Evolutionary conservation across 164 flowering plant genomes (phyloP), one percentile per base, ranked within the genome.

Genomic region (Aristolochia contorta): DNA sequence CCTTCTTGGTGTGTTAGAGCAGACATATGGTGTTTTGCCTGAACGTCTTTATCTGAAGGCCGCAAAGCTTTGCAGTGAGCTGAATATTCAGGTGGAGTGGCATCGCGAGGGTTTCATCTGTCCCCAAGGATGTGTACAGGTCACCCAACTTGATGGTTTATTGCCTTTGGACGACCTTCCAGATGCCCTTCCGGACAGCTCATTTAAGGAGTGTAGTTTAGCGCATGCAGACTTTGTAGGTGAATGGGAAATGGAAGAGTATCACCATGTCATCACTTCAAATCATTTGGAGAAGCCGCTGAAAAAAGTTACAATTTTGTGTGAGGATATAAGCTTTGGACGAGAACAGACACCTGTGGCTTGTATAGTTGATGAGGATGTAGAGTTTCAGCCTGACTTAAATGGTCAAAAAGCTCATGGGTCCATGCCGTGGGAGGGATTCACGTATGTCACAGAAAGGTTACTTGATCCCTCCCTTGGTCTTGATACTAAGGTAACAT

Each of bases 31-130:
- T 37, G 73, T 69, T 12, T 47, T 94, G 69, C 95, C 99, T 2
- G 85, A 85, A 51, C 78, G 79, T 32, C 56, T 91, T 54, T 89
- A 79, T 69, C 75, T 94, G 23, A 91, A 80, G 75, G 99, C 97
- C 12, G 99, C 93, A 43, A 91, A 85, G 63, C 83, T 94, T 20
- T 94, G 99, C 71, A 84, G 97, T 67, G 99, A 94, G 73, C 78
- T 87, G 61, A 80, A 78, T 58, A 78, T 85, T 65, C 70, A 59
- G 61, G 83, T 86, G 45, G 66, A 76, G 45, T 91, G 99, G 99
- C 96, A 94, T 72, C 79, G 41, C 56, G 93, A 91, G 12, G 89
- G 82, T 46, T 91, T 77, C 67, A 62, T 77, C 65, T 94, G 99
- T 71, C 85, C 96, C 16, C 89, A 69, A 68, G 96, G 97, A 63